phyloP scores from a whole-genome alignment of 805 yeast genomes.

The Metschnikowia sp. region DNA sequence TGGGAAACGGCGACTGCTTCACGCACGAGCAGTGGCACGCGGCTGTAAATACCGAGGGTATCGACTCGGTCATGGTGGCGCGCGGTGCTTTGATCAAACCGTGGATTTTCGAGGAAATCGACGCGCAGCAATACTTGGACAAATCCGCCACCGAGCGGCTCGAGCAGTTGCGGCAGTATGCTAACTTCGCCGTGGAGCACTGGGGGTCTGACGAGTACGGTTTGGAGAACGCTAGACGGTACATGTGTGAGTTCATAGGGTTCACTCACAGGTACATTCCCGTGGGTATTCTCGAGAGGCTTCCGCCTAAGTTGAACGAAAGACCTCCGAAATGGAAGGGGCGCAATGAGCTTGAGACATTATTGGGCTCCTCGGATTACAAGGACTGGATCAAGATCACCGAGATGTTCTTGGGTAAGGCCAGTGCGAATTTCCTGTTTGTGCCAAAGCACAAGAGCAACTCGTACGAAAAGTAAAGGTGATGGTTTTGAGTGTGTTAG shows the following conservation, averaged over 20 bases:
- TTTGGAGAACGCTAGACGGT: conserved; percentile 80
- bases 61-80: conserved; percentile 96
- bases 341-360: conserved; percentile 86
- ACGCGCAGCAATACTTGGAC: conserved; percentile 83
- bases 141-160: conserved; percentile 88
- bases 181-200: conserved; percentile 83
- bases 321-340: conserved; percentile 94
- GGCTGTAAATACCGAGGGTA: conserved; percentile 59
- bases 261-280: conserved; percentile 95
- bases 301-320: conserved; percentile 87
- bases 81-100: conserved; percentile 98
- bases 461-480: conserved; percentile 40
- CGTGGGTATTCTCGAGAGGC: conserved; percentile 81
- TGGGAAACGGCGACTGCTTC: conserved; percentile 94
- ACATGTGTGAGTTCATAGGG: conserved; percentile 88
- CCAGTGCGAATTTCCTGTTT: conserved; percentile 69
- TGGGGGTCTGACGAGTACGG: conserved; percentile 99
- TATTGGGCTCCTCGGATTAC: conserved; percentile 80
- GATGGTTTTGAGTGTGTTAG: too few relatives aligned
- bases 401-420: conserved; percentile 92
- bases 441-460: conserved; percentile 95
- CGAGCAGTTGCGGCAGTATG: conserved; percentile 64
- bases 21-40: conserved; percentile 85
- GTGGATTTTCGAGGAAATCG: conserved; percentile 97
- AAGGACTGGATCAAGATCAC: conserved; percentile 94